phyloP scores from a whole-genome alignment of 345 rosid species.

The Iberis pinnata region DNA sequence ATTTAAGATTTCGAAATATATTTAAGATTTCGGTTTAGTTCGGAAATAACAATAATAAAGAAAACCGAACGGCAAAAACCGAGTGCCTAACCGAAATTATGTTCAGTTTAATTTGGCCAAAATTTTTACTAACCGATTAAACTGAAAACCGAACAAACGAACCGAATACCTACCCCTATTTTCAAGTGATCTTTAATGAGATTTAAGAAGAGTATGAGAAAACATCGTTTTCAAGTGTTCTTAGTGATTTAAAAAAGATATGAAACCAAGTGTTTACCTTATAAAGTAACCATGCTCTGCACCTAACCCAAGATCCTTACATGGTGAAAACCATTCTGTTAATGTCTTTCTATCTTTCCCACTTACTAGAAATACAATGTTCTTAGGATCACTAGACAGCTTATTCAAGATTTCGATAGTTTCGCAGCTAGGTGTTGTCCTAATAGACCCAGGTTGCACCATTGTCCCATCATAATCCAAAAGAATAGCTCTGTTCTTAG shows the following conservation, averaged over 20 bases:
- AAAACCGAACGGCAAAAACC: too few species aligned
- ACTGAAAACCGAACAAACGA: too few species aligned
- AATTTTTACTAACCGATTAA: too few species aligned
- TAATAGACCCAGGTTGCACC: constrained; percentile 52
- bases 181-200: too few species aligned
- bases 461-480: constrained; percentile 86
- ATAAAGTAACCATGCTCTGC: constrained; percentile 85
- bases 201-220: too few species aligned
- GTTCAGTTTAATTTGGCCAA: too few species aligned
- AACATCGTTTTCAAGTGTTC: too few species aligned
- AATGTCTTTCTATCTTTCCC: constrained; percentile 67
- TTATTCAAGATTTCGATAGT: constrained; percentile 56
- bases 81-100: too few species aligned
- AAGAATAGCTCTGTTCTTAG: constrained; percentile 73
- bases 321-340: constrained; percentile 66
- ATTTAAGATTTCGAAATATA: too few species aligned
- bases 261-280: constrained; percentile 41
- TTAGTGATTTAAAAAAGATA: neutral
- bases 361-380: constrained; percentile 78
- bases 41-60: too few species aligned
- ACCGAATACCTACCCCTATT: too few species aligned
- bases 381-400: constrained; percentile 66
- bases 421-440: constrained; percentile 43
- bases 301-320: constrained; percentile 69
- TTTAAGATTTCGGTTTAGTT: too few species aligned